Evolutionary conservation across 1,284 basidiomycete genomes (phyloP), one percentile per base, ranked within the genome.

Genomic region (Trametes hirsuta): DNA sequence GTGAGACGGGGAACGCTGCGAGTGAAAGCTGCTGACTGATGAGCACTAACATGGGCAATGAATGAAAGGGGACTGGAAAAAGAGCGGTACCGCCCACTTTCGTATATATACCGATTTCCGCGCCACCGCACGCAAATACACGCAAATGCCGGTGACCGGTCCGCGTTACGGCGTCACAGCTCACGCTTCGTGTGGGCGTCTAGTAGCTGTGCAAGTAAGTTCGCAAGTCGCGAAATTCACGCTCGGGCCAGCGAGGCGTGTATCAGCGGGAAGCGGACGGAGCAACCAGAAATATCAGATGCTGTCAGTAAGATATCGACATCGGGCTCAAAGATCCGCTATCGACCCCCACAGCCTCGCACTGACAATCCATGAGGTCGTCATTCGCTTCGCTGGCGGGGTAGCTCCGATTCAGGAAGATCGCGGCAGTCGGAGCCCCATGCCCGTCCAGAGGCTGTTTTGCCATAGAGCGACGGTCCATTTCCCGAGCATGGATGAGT

Each of bases 181-280:
- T 58, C 39, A 55, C 45, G 22, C 52, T 4, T 15, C 37, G 18
- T 8, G 6, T 21, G 50, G 49, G 49, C 49, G 49, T 44, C 42
- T 21, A 46, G 49, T 21, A 46, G 49, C 48, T 42, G 47, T 52
- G 55, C 45, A 53, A 53, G 51, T 58, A 65, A 40, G 60, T 65
- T 62, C 53, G 55, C 64, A 59, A 65, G 64, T 65, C 55, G 64
- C 64, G 58, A 65, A 62, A 65, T 65, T 65, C 64, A 64, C 63
- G 64, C 64, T 62, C 55, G 50, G 48, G 25, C 15, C 25, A 34
- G 1, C 48, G 18, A 35, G 60, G 57, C 57, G 53, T 54, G 53
- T 45, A 58, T 55, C 55, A 48, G 46, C 48, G 40, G 42, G 53
- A 55, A 55, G 53, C 53, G 46, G 53, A 40, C 53, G 46, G 53